Evolutionary conservation across 768 basidiomycete genomes (phyloP), one percentile per base, ranked within the genome.

Genomic region (Trametes cubensis): DNA sequence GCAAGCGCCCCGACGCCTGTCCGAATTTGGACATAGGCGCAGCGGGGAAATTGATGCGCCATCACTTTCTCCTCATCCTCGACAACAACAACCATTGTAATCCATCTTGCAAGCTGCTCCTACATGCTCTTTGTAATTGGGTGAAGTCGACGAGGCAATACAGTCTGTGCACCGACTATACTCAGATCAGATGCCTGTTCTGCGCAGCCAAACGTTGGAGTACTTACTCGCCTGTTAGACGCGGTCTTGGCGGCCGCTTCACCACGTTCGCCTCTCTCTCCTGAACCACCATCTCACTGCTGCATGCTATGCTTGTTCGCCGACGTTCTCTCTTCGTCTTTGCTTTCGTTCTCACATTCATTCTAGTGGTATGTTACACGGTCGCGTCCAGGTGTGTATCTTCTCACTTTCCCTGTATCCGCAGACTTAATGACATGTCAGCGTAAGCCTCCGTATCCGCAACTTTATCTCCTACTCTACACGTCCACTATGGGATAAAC

Each of bases 401-500:
- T 4, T 15, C 26, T n/a, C 54, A 44, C 34, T 47, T 20, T 30
- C 26, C 23, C 48, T 30, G 20, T 26, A 15, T 14, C 7, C 41
- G 54, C 30, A 14, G 26, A 53, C 38, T 30, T 41, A 11, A n/a
- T 41, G 39, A 47, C 50, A 40, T 42, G 48, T 47, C 28, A 45
- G 17, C n/a, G 78, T 80, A 70, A 78, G 77, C 42, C 80, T 82
- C 66, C 82, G 84, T 67, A 76, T 84, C 63, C 77, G 73, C 64
- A 84, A 85, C 67, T 70, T 77, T 11, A 66, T 85, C 11, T 84
- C 84, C 3, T 84, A 84, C 67, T 81, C 83, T 6, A 84, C 84
- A 2, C 75, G 84, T 21, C 84, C 84, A 11, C 71, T 86, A 30
- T 88, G 86, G 86, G 86, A 87, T 67, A 70, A 69, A 7, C 79